Base-by-base conservation (phyloP, 805 yeast genomes). In the Tetrapisispora phaffii region DNA sequence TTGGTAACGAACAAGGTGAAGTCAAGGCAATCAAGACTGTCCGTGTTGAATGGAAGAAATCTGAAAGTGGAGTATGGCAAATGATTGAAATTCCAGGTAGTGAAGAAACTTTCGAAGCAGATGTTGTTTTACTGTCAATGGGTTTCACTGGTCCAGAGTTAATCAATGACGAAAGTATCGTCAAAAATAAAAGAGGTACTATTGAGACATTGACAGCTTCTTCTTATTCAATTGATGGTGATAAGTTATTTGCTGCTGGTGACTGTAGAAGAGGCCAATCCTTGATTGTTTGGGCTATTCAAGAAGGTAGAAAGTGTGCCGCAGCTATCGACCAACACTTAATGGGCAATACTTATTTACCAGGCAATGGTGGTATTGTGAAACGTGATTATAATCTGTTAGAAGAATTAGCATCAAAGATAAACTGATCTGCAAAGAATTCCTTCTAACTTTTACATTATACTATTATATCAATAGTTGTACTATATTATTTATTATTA, bases 201-300 rank as follows among this genome's bases (percentile, higher is more conserved):
- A 78, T 90, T 58, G 67, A 67, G 50, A 77, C 82, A 8, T 49
- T 59, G 31, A 55, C 60, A 39, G 69, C 76, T 38, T 79, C 90
- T 15, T 65, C 74, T 32, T 90, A 90, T 75, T 73, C 76, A 49
- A 88, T 86, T 46, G 66, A 68, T 29, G 69, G 69, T 12, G 83
- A 74, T 48, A 88, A 87, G 56, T 60, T 88, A 49, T 90, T 89
- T 60, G 86, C 96, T 41, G 97, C 97, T 42, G 98, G 98, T 69
- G 98, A 90, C 68, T 93, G 97, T 71, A 84, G 98, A 74, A 82
- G 97, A 70, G 98, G 98, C 24, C 98, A 90, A 73, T 86, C 96
- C 2, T 77, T 90, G 66, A 90, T 90, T 65, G 98, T 90, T 45
- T 93, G 97, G 97, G 98, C 97, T 70, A 90, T 90, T 56, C 97